Base-by-base conservation (phyloP, 148 eudicot species). In the Dysphania ambrosioides region DNA sequence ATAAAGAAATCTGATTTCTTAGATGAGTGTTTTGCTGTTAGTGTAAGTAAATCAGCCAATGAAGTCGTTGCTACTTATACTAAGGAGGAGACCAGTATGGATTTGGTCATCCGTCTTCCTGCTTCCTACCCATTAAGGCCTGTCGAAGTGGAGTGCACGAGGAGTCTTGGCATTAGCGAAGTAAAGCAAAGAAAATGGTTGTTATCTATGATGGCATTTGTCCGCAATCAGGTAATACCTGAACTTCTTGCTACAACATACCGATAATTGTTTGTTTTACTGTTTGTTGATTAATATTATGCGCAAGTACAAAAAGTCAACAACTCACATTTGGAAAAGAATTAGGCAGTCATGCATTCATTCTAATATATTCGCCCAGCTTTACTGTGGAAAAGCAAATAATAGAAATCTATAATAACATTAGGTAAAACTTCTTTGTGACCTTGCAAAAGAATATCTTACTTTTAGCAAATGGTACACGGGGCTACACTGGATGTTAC, bases 51-150 rank as follows among this genome's bases (percentile, higher is more conserved):
- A 78, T 88, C 98, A 49, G 97, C 94, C 77, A 88, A 90, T 84
- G 98, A 95, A 84, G 93, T 95, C 12, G 84, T 95, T 75, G 98
- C 98, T 75, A 95, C 98, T n/a, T 95, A 95, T 77, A 92, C 93
- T 51, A 95, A 95, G 87, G 98, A 95, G 70, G 98, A 95, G 81
- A 88, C 96, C 12, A 88, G 91, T 74, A 90, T 95, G 96, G 97
- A 95, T 86, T 84, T 95, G 78, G 88, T 95, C 34, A 92, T 95
- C 78, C 93, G 89, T 68, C 97, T 95, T 83, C 98, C 98, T 77
- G 85, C 87, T 69, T 88, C 98, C 47, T 95, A 95, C 61, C 96
- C 98, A 60, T 73, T 95, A 69, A 88, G 92, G 62, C 86, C 91
- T 55, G 96, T 95, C 53, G 96, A 90, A 79, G 91, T 95, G 58